phyloP scores from a whole-genome alignment of 441 rosid genomes.

The Hura crepitans region DNA sequence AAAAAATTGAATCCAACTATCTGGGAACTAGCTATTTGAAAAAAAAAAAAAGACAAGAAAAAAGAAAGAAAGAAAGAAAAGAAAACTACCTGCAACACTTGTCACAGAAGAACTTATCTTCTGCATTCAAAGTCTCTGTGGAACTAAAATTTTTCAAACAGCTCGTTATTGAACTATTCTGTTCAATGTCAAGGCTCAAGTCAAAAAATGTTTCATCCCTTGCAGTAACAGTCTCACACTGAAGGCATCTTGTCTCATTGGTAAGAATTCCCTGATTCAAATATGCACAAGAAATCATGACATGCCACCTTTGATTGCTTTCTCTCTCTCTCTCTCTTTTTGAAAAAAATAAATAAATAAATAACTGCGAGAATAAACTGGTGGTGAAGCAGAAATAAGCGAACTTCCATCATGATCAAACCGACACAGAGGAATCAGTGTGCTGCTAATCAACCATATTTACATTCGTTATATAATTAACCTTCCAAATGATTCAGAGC shows the following conservation, averaged over 20 bases:
- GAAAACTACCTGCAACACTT: constrained; percentile 98
- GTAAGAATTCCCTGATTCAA: constrained; percentile 80
- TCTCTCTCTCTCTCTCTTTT: neutral
- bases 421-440: neutral
- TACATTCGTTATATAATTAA: neutral
- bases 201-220: constrained; percentile 92
- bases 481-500: neutral
- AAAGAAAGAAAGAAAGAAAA: no score
- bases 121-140: constrained; percentile 90
- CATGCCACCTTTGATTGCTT: constrained; percentile 9
- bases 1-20: neutral
- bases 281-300: constrained; percentile 26
- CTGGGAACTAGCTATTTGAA: neutral
- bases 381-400: neutral
- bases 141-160: constrained; percentile 95
- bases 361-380: no score
- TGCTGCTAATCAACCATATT: neutral
- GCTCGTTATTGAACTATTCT: constrained; percentile 92
- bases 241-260: constrained; percentile 87
- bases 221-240: constrained; percentile 90
- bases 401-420: neutral
- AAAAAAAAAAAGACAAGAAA: no score
- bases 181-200: constrained; percentile 94
- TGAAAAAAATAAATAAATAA: no score
- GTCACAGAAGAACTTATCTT: constrained; percentile 95